A percentile compares a stretch with the other conserved stretches of the same genome.
Evolutionary conservation across 805 yeast genomes (phyloP).

Genomic region (Cyberlindnera xishuangbannaensis): DNA sequence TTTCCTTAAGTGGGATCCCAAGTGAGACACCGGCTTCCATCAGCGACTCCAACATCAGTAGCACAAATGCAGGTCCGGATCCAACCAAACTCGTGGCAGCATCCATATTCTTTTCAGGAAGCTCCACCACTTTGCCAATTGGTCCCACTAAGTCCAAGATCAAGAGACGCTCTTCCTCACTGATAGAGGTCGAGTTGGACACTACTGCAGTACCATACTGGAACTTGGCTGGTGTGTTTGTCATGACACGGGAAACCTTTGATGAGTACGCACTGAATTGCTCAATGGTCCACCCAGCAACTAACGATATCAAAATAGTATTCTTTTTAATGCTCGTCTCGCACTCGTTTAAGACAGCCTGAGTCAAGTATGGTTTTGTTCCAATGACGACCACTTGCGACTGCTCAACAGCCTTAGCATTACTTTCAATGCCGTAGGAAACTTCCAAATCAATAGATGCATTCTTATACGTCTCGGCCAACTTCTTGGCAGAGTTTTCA

Average conservation of each 20-base stretch:
- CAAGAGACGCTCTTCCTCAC: constrained; percentile 34
- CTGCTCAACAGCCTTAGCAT: constrained; percentile 51
- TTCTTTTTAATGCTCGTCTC: constrained; percentile 30
- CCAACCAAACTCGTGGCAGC: constrained; percentile 95
- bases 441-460: constrained; percentile 45
- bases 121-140: constrained; percentile 57
- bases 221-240: constrained; percentile 92
- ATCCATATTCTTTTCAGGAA: constrained; percentile 92
- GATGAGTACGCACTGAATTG: constrained; percentile 49
- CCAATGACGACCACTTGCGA: constrained; percentile 76
- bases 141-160: constrained; percentile 51
- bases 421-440: constrained; percentile 41
- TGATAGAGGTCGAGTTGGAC: constrained; percentile 57
- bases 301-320: constrained; percentile 67
- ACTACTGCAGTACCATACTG: constrained; percentile 94
- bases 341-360: constrained; percentile 44
- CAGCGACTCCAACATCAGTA: constrained; percentile 84
- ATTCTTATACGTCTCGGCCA: constrained; percentile 40
- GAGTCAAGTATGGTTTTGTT: constrained; percentile 81
- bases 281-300: constrained; percentile 89
- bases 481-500: constrained; percentile 41
- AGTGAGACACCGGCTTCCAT: constrained; percentile 91
- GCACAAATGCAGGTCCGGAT: constrained; percentile 92
- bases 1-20: constrained; percentile 86
- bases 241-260: constrained; percentile 86